Evolutionary conservation across 257 asterid genomes (phyloP).

Genomic region (Anisodus acutangulus): DNA sequence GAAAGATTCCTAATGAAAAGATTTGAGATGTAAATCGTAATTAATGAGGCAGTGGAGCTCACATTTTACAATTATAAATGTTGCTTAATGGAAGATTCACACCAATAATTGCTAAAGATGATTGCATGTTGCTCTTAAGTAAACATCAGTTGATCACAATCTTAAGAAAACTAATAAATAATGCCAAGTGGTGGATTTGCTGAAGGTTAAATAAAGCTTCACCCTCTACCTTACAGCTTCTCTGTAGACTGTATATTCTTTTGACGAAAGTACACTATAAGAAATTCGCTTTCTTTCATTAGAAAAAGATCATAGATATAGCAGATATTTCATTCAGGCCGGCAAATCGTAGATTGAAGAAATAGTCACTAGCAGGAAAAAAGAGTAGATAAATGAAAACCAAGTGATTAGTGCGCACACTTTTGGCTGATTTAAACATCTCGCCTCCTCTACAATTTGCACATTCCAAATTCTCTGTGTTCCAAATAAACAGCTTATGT

Average conservation of each 20-base stretch:
- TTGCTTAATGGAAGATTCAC: slow-evolving; percentile 7
- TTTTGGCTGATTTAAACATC: background rate
- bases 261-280: background rate
- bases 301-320: background rate
- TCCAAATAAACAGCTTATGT: no score
- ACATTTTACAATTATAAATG: background rate
- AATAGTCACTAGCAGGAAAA: background rate
- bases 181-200: background rate
- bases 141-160: background rate
- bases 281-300: background rate
- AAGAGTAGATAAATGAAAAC: background rate
- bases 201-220: background rate
- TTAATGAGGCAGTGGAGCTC: slow-evolving; percentile 8
- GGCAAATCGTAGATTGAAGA: background rate
- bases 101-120: background rate
- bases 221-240: background rate
- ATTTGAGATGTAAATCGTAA: background rate
- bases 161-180: background rate
- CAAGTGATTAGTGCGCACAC: background rate
- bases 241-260: background rate
- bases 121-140: background rate
- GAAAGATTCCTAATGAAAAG: background rate
- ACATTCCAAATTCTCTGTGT: no score
- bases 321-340: background rate
- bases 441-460: background rate